Conservation (phyloP, 225 moss, liverwort and hornwort genomes). For the Rhytidiadelphus loreus region DNA sequence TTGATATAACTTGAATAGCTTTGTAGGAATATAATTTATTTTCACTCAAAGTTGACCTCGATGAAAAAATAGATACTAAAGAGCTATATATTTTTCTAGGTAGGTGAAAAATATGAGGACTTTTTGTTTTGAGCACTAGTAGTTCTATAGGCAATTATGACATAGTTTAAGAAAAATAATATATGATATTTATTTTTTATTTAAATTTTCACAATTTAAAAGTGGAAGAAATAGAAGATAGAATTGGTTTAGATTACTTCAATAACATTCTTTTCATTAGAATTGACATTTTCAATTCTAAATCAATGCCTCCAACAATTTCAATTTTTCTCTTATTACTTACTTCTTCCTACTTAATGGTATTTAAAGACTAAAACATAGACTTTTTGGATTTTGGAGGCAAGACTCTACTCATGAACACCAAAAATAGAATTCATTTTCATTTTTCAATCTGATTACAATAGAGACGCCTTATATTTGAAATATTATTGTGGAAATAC, state of each 20-base stretch:
- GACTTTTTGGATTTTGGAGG: not conserved
- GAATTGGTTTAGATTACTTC: not conserved
- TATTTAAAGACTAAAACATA: no score
- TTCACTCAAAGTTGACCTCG: no score
- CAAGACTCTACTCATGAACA: rapidly evolving
- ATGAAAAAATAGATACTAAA: not conserved
- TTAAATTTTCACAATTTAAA: not conserved
- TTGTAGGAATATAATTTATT: not conserved
- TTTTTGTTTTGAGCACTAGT: not conserved
- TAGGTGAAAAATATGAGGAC: not conserved
- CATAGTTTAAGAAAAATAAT: not conserved
- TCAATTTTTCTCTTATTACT: not conserved
- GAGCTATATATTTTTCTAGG: not conserved
- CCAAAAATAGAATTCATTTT: no score
- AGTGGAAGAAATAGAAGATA: no score
- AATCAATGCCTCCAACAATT: no score
- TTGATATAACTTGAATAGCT: not conserved
- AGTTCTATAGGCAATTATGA: no score
- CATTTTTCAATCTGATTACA: not conserved
- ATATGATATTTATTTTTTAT: rapidly evolving
- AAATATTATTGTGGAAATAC: not conserved
- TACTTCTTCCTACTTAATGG: no score
- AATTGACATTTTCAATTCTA: not conserved
- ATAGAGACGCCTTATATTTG: no score
- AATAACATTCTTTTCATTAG: not conserved